Evolutionary conservation across 2,329 filamentous ascomycete species (phyloP), one percentile per base, ranked within the genome.

Genomic region (Zasmidium angulare): DNA sequence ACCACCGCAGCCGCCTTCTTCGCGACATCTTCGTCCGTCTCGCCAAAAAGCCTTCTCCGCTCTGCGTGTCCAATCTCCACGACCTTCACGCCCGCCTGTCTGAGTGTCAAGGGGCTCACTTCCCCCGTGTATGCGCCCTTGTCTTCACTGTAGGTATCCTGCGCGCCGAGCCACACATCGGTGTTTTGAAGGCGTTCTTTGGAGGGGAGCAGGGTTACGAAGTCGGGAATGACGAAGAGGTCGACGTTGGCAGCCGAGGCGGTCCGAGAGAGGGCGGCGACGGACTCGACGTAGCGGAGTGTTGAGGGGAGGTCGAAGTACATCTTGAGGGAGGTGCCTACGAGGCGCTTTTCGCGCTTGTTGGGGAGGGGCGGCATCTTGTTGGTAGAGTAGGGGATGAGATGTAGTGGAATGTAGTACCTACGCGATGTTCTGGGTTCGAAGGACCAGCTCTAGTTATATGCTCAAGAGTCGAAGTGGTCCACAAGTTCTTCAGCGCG

Each of bases 11-110:
- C 82, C 0, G 89, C 89, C 76, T 95, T 95, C 61, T 77, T 82
- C 0, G 86, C 86, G 0, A 88, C 84, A 46, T 81, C 77, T 17
- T 78, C 81, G 68, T 95, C 89, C n/a, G 86, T 89, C 79, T 96
- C 91, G 17, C 83, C 83, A 68, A 93, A 91, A 20, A 91, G 72
- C 1, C 85, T 76, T 53, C 90, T 81, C 3, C 91, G 83, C 76
- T 96, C 91, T 1, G 91, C 91, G 72, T 96, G 91, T 1, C 90
- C 90, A 4, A 96, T 79, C 71, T 93, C 90, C 10, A 95, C 87
- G 51, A 96, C 83, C 19, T 79, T 81, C 52, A 86, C 89, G 46
- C 90, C 90, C 0, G 89, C 81, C 58, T 89, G 84, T 52, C 79
- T 77, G 22, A 96, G 79, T 1, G 87, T 84, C 3, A 82, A 73